Conservation (phyloP, 257 asterid genomes). For the Anisodus tanguticus region DNA sequence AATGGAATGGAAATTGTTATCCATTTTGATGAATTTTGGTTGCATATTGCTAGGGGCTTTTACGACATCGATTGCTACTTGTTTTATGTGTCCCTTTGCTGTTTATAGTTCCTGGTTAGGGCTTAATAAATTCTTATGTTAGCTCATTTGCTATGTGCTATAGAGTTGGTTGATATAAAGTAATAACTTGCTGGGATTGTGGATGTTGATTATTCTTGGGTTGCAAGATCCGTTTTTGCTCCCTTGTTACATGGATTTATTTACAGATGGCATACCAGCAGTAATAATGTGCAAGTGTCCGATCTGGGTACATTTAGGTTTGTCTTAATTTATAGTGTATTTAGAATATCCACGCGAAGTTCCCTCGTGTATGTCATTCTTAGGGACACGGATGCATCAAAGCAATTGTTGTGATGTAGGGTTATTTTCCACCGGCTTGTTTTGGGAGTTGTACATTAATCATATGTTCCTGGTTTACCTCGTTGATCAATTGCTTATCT, state of each 20-base stretch:
- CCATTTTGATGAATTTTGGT: conserved; percentile 22
- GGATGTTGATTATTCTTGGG: not conserved
- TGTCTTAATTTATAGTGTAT: not conserved
- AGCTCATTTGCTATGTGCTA: not conserved
- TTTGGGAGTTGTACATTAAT: not conserved
- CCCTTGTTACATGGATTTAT: not conserved
- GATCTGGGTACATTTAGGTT: not conserved
- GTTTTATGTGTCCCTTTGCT: not conserved
- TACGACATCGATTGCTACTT: not conserved
- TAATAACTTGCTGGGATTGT: not conserved
- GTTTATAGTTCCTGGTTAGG: conserved; percentile 13
- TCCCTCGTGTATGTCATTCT: not conserved
- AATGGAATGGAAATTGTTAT: conserved; percentile 17
- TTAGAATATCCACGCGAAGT: not conserved
- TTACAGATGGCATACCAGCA: not conserved
- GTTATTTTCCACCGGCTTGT: not conserved
- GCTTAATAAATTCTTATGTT: not conserved
- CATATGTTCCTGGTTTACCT: not conserved
- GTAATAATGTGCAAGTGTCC: not conserved
- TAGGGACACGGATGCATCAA: not conserved
- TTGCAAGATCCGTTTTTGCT: not conserved
- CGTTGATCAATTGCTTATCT: not conserved
- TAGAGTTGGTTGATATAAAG: not conserved
- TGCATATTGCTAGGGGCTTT: conserved; percentile 31
- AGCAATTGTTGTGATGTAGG: not conserved